These are phyloP conservation scores for Lipomyces starkeyi DNA, from an alignment of 805 yeast genomes.

Conservation along the genomic window DNA sequence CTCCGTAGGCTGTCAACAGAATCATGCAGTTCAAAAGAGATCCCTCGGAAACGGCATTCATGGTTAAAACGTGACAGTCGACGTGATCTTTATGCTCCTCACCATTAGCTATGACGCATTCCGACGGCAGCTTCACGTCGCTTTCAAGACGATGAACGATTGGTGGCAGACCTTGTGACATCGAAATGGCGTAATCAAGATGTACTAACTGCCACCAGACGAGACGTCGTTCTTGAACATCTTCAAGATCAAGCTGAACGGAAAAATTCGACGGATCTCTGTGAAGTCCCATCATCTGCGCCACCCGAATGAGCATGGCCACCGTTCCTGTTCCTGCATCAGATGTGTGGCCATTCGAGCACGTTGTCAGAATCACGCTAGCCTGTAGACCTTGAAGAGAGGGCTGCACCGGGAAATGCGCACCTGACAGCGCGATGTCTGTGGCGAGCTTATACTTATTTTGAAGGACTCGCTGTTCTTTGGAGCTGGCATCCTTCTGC, in stretches of 20 bases:
- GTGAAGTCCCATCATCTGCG: constrained; percentile 24
- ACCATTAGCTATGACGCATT: constrained; percentile 19
- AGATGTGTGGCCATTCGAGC: constrained; percentile 3
- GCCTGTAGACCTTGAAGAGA: constrained; percentile 26
- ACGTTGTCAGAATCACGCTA: constrained; percentile 15
- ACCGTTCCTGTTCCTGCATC: constrained; percentile 23
- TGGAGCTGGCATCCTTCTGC: constrained; percentile 4
- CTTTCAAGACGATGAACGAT: constrained; percentile 22
- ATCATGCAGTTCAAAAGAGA: constrained; percentile 22
- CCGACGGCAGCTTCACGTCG: constrained; percentile 27
- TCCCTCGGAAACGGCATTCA: constrained; percentile 23
- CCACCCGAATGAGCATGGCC: constrained; percentile 15
- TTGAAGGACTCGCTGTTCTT: constrained; percentile 15
- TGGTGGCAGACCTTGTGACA: constrained; percentile 33
- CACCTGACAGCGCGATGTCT: constrained; percentile 20
- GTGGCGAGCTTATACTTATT: constrained; percentile 20
- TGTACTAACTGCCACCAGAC: constrained; percentile 34
- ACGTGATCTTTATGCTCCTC: constrained; percentile 17
- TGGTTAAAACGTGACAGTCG: constrained; percentile 14
- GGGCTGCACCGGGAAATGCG: constrained; percentile 26
- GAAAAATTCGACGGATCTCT: constrained; percentile 28
- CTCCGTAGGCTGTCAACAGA: constrained; percentile 22
- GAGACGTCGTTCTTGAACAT: constrained; percentile 20
- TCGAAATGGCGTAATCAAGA: constrained; percentile 26
- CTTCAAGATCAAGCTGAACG: constrained; percentile 14